These are phyloP conservation scores for Potentilla sterilis DNA, from an alignment of 306 rosid genomes.

Conservation along the genomic window DNA sequence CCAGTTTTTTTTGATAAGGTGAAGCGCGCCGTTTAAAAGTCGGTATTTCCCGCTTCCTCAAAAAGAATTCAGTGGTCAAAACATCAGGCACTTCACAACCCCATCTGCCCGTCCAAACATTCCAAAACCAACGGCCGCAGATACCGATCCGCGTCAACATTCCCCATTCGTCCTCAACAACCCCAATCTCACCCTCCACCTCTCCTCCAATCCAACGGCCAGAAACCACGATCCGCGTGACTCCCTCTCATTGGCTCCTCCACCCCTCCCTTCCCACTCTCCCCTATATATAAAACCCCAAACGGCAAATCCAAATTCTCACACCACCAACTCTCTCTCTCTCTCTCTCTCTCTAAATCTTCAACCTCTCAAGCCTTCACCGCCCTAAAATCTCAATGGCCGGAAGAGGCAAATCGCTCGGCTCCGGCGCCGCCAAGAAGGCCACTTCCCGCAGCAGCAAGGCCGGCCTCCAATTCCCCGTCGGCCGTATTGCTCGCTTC, in stretches of 20 bases:
- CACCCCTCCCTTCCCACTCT: background rate
- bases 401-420: conserved; percentile 18
- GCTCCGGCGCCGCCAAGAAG: conserved; percentile 27
- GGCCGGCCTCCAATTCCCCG: conserved; percentile 30
- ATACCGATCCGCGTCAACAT: background rate
- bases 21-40: background rate
- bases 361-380: background rate
- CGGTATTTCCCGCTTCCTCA: conserved; percentile 1
- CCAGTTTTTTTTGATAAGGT: too few relatives aligned
- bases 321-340: background rate
- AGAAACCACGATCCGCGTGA: background rate
- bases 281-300: conserved; percentile 1
- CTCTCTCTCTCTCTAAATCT: background rate
- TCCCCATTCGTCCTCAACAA: background rate
- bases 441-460: conserved; percentile 29
- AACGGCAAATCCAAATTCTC: background rate
- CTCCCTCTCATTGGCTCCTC: background rate
- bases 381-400: background rate
- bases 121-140: conserved; percentile 5
- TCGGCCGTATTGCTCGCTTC: conserved; percentile 27
- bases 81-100: background rate
- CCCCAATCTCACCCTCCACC: background rate
- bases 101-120: background rate
- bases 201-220: background rate
- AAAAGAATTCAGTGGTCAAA: background rate